Conservation (phyloP, 257 asterid genomes). For the Datura wrightii region DNA sequence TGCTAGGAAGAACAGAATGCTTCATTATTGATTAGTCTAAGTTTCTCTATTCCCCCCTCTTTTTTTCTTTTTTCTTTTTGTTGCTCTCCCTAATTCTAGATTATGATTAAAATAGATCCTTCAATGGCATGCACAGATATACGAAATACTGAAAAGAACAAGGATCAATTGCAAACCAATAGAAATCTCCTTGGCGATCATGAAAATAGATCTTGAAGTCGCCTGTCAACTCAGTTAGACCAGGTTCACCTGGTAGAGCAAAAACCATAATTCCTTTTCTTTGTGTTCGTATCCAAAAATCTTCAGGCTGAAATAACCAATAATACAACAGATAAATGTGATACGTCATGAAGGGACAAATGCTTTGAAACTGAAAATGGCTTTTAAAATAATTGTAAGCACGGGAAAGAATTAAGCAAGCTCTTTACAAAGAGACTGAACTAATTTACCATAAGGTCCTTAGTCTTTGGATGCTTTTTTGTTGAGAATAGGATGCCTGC, state of each 20-base stretch:
- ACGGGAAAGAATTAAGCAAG: neutral
- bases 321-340: neutral
- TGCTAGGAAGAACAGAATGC: neutral
- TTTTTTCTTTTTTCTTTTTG: neutral
- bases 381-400: neutral
- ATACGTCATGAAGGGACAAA: neutral
- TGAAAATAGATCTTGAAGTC: constrained; percentile 94
- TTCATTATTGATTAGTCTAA: neutral
- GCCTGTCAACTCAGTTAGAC: constrained; percentile 87
- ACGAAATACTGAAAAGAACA: constrained; percentile 30
- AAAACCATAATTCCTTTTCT: constrained; percentile 85
- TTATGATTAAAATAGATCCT: neutral
- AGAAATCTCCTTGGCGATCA: constrained; percentile 97
- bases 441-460: constrained; percentile 84
- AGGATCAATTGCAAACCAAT: constrained; percentile 64
- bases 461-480: constrained; percentile 86
- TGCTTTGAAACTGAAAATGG: constrained; percentile 1
- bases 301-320: constrained; percentile 75
- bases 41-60: neutral
- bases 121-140: constrained; percentile 29
- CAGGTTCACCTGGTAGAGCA: constrained; percentile 97
- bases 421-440: constrained; percentile 26
- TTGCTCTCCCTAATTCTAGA: neutral
- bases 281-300: constrained; percentile 93
- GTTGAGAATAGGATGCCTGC: constrained; percentile 88